Base-by-base conservation (phyloP, 306 rosid species). In the Cicer judaicum region DNA sequence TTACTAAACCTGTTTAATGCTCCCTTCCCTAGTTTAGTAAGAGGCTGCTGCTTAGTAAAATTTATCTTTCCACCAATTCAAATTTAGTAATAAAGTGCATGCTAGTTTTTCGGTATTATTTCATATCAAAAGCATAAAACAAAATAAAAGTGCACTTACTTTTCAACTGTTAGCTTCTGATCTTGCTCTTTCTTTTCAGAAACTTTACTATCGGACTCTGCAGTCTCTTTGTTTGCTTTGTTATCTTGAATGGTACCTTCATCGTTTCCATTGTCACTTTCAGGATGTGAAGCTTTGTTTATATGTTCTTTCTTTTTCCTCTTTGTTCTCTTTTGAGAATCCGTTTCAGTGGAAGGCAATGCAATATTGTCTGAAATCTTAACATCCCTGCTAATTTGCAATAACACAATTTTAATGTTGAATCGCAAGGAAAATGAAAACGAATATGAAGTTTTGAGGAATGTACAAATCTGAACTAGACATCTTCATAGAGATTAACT, bases 231-330 rank as follows among this genome's bases (percentile, higher is more conserved):
- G 69, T 11, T 61, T 42, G 64, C 80, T 69, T 64, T 47, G 69
- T 36, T 39, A 79, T 84, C 87, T 60, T 68, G 62, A 21, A 62
- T 63, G 73, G 56, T 40, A 56, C 50, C 67, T 57, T 47, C 70
- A 73, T n/a, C 18, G 21, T 76, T 21, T 46, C 62, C 61, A 39
- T 43, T 44, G 66, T 57, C 81, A 70, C 52, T 82, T 82, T 78
- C 83, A 73, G 36, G 64, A 16, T 62, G 36, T 56, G 73, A 53
- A 40, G 62, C 84, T 68, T 79, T 77, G 57, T 74, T 72, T 46
- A 5, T 48, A 36, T 36, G 78, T 24, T 74, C 80, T 82, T 82
- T 84, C 78, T 74, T 84, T 73, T 64, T 87, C 84, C 71, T 85
- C 77, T 86, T 90, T 52, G 69, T 73, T 63, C 78, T 63, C 56